These are phyloP conservation scores for Chrysoporthe cubensis DNA, from an alignment of 2,329 filamentous ascomycete genomes.

Conservation along the genomic window DNA sequence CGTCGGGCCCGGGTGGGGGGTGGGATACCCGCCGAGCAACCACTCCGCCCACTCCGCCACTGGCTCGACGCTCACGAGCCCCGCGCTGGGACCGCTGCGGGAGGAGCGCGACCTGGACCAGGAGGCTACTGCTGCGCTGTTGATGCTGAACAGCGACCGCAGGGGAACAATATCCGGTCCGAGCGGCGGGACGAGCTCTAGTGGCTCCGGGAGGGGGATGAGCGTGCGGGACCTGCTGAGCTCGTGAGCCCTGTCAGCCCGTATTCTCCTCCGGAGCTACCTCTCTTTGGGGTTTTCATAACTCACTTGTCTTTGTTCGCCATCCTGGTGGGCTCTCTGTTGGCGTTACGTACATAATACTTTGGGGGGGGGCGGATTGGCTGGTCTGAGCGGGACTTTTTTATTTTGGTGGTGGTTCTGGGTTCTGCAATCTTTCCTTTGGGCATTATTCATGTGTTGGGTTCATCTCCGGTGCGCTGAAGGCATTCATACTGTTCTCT, in stretches of 20 bases:
- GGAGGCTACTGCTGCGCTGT: slow-evolving; percentile 80
- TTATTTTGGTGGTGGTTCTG: not conserved
- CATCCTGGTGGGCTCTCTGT: not conserved
- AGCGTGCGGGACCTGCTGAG: slow-evolving; percentile 14
- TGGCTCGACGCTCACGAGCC: slow-evolving; percentile 62
- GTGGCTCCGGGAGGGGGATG: slow-evolving; percentile 1
- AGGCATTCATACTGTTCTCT: not conserved
- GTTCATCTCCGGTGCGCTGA: not conserved
- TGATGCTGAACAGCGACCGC: slow-evolving; percentile 86
- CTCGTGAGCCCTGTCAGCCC: not conserved
- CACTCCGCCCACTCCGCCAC: slow-evolving; percentile 46
- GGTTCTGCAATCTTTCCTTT: not conserved
- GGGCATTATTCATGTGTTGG: not conserved
- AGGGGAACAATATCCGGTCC: slow-evolving; percentile 47
- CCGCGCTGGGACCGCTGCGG: slow-evolving; percentile 51
- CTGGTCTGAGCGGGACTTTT: not conserved
- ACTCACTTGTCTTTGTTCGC: not conserved
- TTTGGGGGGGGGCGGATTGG: not conserved
- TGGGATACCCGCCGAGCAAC: slow-evolving; percentile 43
- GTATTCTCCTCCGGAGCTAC: not conserved
- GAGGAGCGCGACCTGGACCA: slow-evolving; percentile 67
- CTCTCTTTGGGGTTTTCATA: not conserved
- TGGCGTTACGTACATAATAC: not conserved
- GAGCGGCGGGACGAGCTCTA: not conserved
- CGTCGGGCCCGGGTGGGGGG: slow-evolving; percentile 54